Conservation (phyloP, 2,329 filamentous ascomycete species). For the Hawksworthiomyces lignivorus region DNA sequence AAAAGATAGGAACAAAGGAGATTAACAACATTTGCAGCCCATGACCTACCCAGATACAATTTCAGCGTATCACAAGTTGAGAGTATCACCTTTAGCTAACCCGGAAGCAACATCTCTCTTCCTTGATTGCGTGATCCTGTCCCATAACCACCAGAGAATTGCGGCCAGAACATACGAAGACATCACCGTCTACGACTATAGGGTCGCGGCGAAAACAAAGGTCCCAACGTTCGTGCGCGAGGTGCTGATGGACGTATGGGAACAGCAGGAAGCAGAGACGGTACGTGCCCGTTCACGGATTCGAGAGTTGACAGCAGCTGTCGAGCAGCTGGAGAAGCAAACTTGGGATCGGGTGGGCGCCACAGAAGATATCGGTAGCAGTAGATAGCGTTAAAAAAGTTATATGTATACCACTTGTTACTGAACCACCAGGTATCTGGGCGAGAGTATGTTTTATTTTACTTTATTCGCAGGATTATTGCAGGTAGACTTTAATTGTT, state of each 20-base stretch:
- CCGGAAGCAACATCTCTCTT: slow-evolving; percentile 46
- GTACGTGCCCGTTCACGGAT: slow-evolving; percentile 44
- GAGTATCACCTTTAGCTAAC: slow-evolving; percentile 37
- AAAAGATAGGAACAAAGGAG: neutral
- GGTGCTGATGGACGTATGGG: slow-evolving; percentile 27
- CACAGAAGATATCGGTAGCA: slow-evolving; percentile 57
- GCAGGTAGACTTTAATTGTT: too few relatives aligned
- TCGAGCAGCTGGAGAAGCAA: slow-evolving; percentile 57
- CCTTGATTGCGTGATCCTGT: slow-evolving; percentile 59
- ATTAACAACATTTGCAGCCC: slow-evolving; percentile 45
- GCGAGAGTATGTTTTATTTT: too few relatives aligned
- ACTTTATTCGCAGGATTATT: too few relatives aligned
- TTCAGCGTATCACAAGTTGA: slow-evolving; percentile 75
- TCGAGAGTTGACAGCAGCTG: slow-evolving; percentile 45
- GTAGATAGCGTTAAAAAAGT: neutral
- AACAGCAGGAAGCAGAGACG: slow-evolving; percentile 49
- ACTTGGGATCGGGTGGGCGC: slow-evolving; percentile 70
- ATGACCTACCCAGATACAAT: slow-evolving; percentile 78
- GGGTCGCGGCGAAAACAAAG: slow-evolving; percentile 26
- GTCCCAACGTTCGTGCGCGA: slow-evolving; percentile 34
- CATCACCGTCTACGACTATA: slow-evolving; percentile 66
- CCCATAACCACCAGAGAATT: slow-evolving; percentile 62
- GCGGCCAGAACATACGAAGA: slow-evolving; percentile 73
- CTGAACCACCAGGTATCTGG: too few relatives aligned
- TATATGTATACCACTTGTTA: too few relatives aligned